Base-by-base conservation (phyloP, 2,329 filamentous ascomycete species). In the Elsinoe fawcettii region DNA sequence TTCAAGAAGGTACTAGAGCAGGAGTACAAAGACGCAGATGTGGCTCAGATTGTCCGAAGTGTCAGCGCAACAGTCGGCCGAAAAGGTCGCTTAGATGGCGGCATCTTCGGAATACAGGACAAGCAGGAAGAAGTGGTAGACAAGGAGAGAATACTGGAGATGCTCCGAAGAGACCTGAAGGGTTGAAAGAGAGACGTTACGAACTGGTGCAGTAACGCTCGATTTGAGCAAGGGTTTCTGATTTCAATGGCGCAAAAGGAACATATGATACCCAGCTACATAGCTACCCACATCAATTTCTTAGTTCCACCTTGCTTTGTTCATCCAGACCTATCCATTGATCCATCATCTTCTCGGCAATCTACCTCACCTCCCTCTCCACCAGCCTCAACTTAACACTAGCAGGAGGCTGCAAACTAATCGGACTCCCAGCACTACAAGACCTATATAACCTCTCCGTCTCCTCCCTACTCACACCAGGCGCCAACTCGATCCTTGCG, bases 51-150 rank as follows among this genome's bases (percentile, higher is more conserved):
- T 51, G n/a, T n/a, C 61, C 60, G 27, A 2, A 32, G 63, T 3
- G 41, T 63, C 1, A 63, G 73, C 14, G 68, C 69, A 7, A 62
- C 65, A 1, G 69, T 67, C 3, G 83, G 78, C 69, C 82, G 85
- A 61, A 68, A 71, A 22, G 58, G 67, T 1, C 66, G 70, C 8
- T 76, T 75, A 11, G 39, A 70, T 1, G 64, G 61, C 41, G 70
- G 64, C 63, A 77, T 39, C 18, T 16, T 25, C n/a, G 32, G 5
- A 11, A 1, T 12, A 1, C 49, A 57, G 62, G 43, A 65, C 56
- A 43, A 65, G 59, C 54, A 67, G 58, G 56, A 77, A 73, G 61
- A 66, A 1, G 77, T 81, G 32, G 34, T 74, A 32, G 73, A 76
- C 57, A 67, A 69, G 53, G 66, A 67, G 55, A 66, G 62, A 55